Evolutionary conservation across 495 filamentous ascomycete species (phyloP).

Genomic region (Rostrohypoxylon terebratum): DNA sequence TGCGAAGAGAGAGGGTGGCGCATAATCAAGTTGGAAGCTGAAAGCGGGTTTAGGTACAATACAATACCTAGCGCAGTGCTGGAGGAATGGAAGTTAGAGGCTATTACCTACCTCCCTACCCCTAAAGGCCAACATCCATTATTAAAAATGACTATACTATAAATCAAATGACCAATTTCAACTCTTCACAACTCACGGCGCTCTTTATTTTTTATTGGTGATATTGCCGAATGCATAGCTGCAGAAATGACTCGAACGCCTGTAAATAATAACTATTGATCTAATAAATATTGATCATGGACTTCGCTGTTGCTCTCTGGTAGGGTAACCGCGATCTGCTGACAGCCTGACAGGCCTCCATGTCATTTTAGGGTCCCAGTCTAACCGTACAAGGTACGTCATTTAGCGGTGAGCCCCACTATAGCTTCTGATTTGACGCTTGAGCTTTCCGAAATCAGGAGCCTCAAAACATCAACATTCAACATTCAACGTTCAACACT

Average conservation of each 20-base stretch:
- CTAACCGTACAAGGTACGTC: constrained; percentile 36
- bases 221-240: neutral
- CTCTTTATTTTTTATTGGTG: neutral
- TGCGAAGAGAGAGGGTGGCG: constrained; percentile 79
- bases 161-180: neutral
- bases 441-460: constrained; percentile 9
- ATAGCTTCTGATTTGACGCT: constrained; percentile 41
- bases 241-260: no score
- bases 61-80: neutral
- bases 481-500: neutral
- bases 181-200: neutral
- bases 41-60: neutral
- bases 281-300: neutral
- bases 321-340: neutral
- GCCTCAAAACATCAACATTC: neutral
- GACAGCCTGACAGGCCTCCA: neutral
- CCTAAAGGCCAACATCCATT: no score
- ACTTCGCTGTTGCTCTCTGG: neutral
- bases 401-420: constrained; percentile 33
- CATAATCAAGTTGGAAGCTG: constrained; percentile 53
- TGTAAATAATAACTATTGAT: no score
- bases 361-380: neutral
- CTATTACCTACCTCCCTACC: no score
- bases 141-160: no score
- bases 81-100: neutral